Evolutionary conservation across 2,329 filamentous ascomycete genomes (phyloP).

Genomic region (Ascochyta pisi): DNA sequence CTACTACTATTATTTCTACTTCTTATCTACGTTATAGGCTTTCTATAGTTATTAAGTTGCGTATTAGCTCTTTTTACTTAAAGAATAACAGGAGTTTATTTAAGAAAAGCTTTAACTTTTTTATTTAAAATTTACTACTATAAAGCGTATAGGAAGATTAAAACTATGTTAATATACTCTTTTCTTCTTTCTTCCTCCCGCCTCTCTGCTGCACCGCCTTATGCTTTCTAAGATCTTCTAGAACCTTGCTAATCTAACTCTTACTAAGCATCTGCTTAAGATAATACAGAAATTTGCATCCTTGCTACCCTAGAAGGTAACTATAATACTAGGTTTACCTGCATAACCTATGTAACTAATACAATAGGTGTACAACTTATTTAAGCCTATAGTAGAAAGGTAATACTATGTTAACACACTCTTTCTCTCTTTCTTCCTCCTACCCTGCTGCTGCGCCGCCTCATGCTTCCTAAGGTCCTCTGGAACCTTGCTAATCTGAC

Average conservation of each 20-base stretch:
- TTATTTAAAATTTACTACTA: too few relatives aligned
- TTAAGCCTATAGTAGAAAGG: background rate
- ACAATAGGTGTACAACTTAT: conserved; percentile 88
- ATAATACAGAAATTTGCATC: conserved; percentile 91
- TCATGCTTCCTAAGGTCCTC: conserved; percentile 91
- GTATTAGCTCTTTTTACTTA: too few relatives aligned
- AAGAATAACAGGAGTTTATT: too few relatives aligned
- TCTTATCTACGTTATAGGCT: too few relatives aligned
- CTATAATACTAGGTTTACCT: conserved; percentile 93
- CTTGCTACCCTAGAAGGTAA: conserved; percentile 92
- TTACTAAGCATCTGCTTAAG: conserved; percentile 95
- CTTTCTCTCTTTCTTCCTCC: conserved; percentile 24
- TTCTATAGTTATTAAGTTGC: too few relatives aligned
- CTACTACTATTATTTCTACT: too few relatives aligned
- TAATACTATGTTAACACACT: conserved; percentile 15
- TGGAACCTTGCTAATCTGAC: conserved; percentile 83
- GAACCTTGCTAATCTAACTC: conserved; percentile 84
- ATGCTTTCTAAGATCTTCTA: conserved; percentile 88
- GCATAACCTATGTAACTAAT: conserved; percentile 97
- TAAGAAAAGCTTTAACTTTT: too few relatives aligned
- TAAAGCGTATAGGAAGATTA: too few relatives aligned
- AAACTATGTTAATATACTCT: conserved; percentile 18
- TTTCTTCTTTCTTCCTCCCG: conserved; percentile 23
- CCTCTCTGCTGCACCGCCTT: conserved; percentile 88
- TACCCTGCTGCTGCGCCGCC: conserved; percentile 81